These are phyloP conservation scores for Amanita muscaria DNA, from an alignment of 768 basidiomycete species.

Conservation along the genomic window DNA sequence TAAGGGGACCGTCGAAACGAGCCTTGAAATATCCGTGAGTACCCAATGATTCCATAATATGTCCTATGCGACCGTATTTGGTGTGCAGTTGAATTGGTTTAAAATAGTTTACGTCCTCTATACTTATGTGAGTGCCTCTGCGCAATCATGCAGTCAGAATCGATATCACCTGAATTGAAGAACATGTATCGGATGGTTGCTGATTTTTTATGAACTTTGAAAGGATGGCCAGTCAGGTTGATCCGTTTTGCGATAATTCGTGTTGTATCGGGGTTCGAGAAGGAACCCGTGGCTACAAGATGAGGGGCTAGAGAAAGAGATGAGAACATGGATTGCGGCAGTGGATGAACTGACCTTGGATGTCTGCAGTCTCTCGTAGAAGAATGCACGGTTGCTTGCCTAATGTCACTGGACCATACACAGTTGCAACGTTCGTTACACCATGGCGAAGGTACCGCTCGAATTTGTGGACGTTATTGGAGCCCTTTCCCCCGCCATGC, in stretches of 20 bases:
- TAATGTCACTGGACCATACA: conserved; percentile 83
- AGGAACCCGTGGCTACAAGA: conserved; percentile 84
- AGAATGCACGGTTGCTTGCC: conserved; percentile 78
- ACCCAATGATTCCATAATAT: conserved; percentile 86
- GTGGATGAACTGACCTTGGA: conserved; percentile 42
- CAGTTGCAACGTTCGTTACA: conserved; percentile 71
- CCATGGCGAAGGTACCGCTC: conserved; percentile 87
- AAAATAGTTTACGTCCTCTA: conserved; percentile 87
- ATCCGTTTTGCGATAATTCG: conserved; percentile 91
- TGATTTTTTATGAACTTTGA: conserved; percentile 95
- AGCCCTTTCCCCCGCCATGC: conserved; percentile 80
- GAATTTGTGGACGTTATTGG: conserved; percentile 97
- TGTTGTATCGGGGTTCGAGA: conserved; percentile 84
- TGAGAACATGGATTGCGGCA: neutral
- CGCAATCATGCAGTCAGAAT: neutral
- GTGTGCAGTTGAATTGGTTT: conserved; percentile 90
- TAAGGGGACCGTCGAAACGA: conserved; percentile 86
- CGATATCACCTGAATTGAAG: conserved; percentile 68
- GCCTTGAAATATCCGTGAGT: conserved; percentile 99
- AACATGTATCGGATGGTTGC: conserved; percentile 99
- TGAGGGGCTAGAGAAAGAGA: conserved; percentile 45
- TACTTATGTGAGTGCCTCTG: neutral
- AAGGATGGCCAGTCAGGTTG: conserved; percentile 90
- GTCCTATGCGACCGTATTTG: conserved; percentile 82
- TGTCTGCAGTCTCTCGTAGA: conserved; percentile 58